A percentile compares a stretch with the other conserved stretches of the same genome.
Evolutionary conservation across 257 asterid species (phyloP).

Genomic region (Cinchona pubescens): DNA sequence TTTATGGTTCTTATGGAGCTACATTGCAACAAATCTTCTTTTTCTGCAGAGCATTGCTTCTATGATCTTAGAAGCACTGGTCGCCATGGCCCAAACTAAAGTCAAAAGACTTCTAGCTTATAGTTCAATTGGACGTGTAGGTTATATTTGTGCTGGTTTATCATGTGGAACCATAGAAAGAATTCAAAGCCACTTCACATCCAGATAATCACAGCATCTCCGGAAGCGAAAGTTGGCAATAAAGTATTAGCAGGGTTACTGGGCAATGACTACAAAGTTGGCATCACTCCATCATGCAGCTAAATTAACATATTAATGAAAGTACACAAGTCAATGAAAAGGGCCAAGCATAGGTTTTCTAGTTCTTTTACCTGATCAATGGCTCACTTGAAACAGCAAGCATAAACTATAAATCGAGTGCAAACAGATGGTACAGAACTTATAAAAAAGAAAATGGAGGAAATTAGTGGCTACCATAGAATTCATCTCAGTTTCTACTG

Average conservation of each 20-base stretch:
- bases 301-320: neutral
- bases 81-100: too few species aligned
- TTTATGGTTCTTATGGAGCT: too few species aligned
- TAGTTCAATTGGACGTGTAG: too few species aligned
- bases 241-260: neutral
- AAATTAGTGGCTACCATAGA: neutral
- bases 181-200: neutral
- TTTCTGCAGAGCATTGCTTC: too few species aligned
- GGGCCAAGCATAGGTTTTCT: neutral
- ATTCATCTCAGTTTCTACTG: neutral
- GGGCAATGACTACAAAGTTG: neutral
- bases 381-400: neutral
- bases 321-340: neutral
- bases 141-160: too few species aligned
- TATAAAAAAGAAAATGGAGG: neutral
- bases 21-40: too few species aligned
- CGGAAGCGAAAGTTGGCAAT: neutral
- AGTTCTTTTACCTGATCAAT: neutral
- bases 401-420: neutral
- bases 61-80: too few species aligned
- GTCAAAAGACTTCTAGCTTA: too few species aligned
- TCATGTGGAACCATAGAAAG: too few species aligned
- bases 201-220: neutral
- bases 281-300: neutral
- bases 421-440: neutral